A percentile compares a stretch with the other conserved stretches of the same genome.
These are phyloP conservation scores for Beta macrorhiza DNA, from an alignment of 179 eudicot species.

Conservation along the genomic window DNA sequence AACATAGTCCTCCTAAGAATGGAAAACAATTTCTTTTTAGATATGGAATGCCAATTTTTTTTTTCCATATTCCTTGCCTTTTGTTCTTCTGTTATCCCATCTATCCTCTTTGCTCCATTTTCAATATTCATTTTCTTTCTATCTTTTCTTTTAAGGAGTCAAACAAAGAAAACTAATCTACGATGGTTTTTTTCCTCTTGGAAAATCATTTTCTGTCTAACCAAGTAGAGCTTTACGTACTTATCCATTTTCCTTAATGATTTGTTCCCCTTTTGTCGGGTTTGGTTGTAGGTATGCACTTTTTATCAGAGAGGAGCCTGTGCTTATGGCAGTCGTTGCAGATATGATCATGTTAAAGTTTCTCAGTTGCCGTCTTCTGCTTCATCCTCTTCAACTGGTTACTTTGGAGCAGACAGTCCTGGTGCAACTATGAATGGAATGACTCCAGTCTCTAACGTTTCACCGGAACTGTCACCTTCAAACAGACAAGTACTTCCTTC, in stretches of 20 bases:
- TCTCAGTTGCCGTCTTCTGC: constrained; percentile 43
- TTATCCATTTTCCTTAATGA: not conserved
- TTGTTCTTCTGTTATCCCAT: constrained; percentile 5
- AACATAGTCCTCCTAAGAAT: no score
- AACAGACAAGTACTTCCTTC: constrained; percentile 35
- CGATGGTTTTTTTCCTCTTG: no score
- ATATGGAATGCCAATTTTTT: no score
- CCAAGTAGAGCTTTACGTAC: no score
- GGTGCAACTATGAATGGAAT: constrained; percentile 24
- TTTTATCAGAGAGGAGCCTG: constrained; percentile 90
- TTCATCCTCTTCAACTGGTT: constrained; percentile 52
- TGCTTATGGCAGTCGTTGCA: constrained; percentile 76
- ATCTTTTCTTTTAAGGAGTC: not conserved
- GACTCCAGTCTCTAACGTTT: constrained; percentile 32
- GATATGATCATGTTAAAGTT: constrained; percentile 83
- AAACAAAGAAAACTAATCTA: no score
- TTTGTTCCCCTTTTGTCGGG: not conserved
- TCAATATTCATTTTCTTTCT: not conserved
- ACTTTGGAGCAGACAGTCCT: constrained; percentile 27
- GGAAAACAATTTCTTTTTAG: no score
- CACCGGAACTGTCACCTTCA: constrained; percentile 46
- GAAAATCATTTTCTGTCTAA: no score
- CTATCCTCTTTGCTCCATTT: not conserved
- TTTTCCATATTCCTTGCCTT: not conserved
- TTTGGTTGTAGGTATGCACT: constrained; percentile 61